Base-by-base conservation (phyloP, 1,284 basidiomycete genomes). In the Schizophyllum commune region DNA sequence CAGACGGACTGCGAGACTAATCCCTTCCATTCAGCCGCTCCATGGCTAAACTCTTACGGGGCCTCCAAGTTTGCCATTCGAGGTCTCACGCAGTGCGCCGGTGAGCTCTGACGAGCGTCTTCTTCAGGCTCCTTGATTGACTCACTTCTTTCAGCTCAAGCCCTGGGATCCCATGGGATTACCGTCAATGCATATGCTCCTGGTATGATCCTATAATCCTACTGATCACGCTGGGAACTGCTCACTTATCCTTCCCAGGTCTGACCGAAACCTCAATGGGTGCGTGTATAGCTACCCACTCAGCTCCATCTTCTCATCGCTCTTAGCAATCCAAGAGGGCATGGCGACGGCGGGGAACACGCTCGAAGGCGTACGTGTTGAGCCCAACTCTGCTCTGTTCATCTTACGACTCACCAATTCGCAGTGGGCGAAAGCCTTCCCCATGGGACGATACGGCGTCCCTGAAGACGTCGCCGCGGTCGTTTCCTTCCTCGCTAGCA, bases 11-110 rank as follows among this genome's bases (percentile, higher is more conserved):
- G 22, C 51, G n/a, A 47, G 15, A 52, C 59, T 15, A 19, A 54
- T 20, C 1, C 3, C 19, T 52, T n/a, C 15, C 22, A 17, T 22
- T n/a, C 47, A 39, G 60, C 56, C 5, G 27, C 27, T 2, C 27
- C 27, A 3, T 56, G 57, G 19, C 60, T 63, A 22, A 56, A 58
- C 27, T 52, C 63, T 21, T 71, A 70, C 55, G 59, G 61, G 32
- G 65, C 68, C 5, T 64, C 68, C 15, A 70, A 70, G 58, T 69
- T 71, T 54, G 69, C 69, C 21, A 61, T 71, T 7, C 65, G 69
- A 21, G 69, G 68, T 19, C 33, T 70, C 58, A 71, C 68, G 5
- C 69, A 71, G 61, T 61, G 65, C 20, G 68, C 67, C 11, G 66
- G 67, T 68, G n/a, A n/a, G n/a, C n/a, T n/a, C n/a, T n/a, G n/a